These are phyloP conservation scores for Eucalyptus urophylla DNA, from an alignment of 345 rosid species.

Conservation along the genomic window DNA sequence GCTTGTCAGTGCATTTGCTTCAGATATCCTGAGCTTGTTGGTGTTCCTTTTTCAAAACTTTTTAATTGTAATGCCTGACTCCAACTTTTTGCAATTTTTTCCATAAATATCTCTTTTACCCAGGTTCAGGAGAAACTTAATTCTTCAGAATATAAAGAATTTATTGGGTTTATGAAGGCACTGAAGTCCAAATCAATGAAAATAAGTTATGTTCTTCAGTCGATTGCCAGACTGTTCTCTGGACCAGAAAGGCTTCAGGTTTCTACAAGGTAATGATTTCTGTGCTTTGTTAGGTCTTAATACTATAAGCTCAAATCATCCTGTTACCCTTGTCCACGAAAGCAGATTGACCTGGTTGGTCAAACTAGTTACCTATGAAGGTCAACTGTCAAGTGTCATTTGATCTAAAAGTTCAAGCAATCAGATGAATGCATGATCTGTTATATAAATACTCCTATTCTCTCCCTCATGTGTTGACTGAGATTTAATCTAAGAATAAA, in stretches of 20 bases:
- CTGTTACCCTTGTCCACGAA: neutral
- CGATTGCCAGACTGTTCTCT: slow-evolving; percentile 55
- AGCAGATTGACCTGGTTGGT: neutral
- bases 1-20: neutral
- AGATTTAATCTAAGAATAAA: neutral
- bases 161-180: slow-evolving; percentile 78
- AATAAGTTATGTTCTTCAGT: slow-evolving; percentile 39
- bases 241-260: slow-evolving; percentile 59
- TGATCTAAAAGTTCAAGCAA: neutral
- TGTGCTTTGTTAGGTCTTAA: neutral
- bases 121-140: slow-evolving; percentile 73
- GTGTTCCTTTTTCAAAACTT: neutral
- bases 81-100: neutral
- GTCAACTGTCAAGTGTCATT: neutral
- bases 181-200: slow-evolving; percentile 70
- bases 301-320: neutral
- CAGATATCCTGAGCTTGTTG: neutral
- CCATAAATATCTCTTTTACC: neutral
- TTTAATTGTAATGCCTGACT: neutral
- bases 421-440: neutral
- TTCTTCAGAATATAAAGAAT: slow-evolving; percentile 66
- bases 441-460: neutral
- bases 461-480: neutral
- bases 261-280: slow-evolving; percentile 42
- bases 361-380: neutral